Conservation (phyloP, 768 basidiomycete species). For the Suillus weaverae region DNA sequence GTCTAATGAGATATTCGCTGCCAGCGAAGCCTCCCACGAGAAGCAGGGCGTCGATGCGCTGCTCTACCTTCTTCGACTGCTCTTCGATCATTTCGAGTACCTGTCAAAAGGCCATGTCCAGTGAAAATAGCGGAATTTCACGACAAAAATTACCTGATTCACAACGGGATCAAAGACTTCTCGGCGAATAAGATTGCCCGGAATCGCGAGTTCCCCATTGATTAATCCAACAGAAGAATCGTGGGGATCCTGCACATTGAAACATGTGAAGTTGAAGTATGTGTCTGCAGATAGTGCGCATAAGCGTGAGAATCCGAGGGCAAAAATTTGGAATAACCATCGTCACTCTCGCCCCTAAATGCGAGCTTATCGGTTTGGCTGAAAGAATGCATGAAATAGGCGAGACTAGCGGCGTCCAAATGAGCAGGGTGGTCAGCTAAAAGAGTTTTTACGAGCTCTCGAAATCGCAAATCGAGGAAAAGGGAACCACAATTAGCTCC, state of each 20-base stretch:
- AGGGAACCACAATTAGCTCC: constrained; percentile 87
- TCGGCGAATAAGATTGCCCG: constrained; percentile 72
- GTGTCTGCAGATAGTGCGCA: constrained; percentile 47
- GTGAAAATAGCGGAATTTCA: constrained; percentile 8
- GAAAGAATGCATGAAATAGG: constrained; percentile 88
- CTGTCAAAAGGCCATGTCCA: constrained; percentile 36
- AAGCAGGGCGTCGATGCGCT: constrained; percentile 78
- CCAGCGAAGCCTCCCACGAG: constrained; percentile 90
- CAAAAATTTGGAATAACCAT: constrained; percentile 51
- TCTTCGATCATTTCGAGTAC: constrained; percentile 79
- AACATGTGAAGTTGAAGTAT: constrained; percentile 88
- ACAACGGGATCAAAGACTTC: constrained; percentile 91
- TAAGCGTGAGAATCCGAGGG: constrained; percentile 5
- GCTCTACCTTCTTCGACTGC: constrained; percentile 65
- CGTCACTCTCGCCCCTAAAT: constrained; percentile 72
- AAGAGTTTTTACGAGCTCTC: constrained; percentile 75
- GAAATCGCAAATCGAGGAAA: constrained; percentile 85
- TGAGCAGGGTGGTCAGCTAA: constrained; percentile 84
- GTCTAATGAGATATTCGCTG: constrained; percentile 79
- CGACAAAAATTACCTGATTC: constrained; percentile 52
- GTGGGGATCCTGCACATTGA: constrained; percentile 82
- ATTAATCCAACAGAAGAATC: constrained; percentile 78
- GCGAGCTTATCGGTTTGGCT: constrained; percentile 85
- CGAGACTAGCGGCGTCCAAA: constrained; percentile 76
- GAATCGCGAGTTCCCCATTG: constrained; percentile 82